Percentiles rank a stretch among this genome's conserved stretches.
These are phyloP conservation scores for Schizosaccharomyces octosporus DNA, from an alignment of 805 yeast genomes.

Conservation along the genomic window DNA sequence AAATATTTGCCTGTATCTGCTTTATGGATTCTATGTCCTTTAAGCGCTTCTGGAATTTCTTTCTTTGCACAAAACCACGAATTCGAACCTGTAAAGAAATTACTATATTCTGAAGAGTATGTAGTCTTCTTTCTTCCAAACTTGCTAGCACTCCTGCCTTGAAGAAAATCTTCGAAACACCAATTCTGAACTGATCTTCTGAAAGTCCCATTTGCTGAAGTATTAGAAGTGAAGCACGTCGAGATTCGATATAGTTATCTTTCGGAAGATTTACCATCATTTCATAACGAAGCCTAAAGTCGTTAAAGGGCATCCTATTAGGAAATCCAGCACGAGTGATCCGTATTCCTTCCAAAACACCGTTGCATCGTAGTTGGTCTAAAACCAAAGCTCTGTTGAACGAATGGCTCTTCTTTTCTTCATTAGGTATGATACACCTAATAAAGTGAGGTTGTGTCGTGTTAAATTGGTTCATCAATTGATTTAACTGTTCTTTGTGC, in stretches of 20 bases:
- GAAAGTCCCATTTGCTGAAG: constrained; percentile 40
- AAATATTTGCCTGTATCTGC: constrained; percentile 37
- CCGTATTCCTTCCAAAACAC: constrained; percentile 92
- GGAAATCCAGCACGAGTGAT: constrained; percentile 96
- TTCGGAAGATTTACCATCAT: constrained; percentile 19
- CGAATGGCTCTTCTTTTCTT: constrained; percentile 37
- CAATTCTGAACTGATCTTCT: constrained; percentile 33
- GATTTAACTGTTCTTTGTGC: constrained; percentile 61
- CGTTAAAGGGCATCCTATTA: constrained; percentile 62
- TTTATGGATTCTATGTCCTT: constrained; percentile 44
- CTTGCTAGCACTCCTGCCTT: constrained; percentile 56
- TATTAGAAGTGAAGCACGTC: constrained; percentile 44
- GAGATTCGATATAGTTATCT: constrained; percentile 20
- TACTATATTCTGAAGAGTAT: constrained; percentile 28
- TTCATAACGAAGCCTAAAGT: constrained; percentile 51
- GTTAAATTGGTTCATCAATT: constrained; percentile 45
- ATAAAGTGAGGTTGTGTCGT: constrained; percentile 89
- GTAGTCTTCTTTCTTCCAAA: constrained; percentile 54
- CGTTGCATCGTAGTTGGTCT: constrained; percentile 82
- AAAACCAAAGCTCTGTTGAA: constrained; percentile 58
- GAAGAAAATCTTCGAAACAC: constrained; percentile 50
- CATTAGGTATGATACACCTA: constrained; percentile 82
- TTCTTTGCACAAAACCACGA: constrained; percentile 41
- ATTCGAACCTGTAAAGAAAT: constrained; percentile 37
- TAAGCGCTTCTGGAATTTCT: constrained; percentile 22